These are phyloP conservation scores for Pseudopithomyces maydicus DNA, from an alignment of 2,329 filamentous ascomycete genomes.

Conservation along the genomic window DNA sequence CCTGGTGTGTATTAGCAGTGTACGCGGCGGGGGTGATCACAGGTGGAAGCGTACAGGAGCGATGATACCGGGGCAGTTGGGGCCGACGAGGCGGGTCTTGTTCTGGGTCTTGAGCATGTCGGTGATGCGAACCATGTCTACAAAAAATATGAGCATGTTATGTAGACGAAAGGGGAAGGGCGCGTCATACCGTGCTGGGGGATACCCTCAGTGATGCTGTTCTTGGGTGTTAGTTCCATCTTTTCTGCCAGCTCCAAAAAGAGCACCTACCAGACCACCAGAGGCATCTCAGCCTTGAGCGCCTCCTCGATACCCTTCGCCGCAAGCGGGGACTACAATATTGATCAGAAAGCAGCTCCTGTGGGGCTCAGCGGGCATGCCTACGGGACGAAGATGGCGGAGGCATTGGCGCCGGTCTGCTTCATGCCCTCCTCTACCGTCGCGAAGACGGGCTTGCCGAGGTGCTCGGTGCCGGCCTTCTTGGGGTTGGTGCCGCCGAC, in stretches of 20 bases:
- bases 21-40: neutral
- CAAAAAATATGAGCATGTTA: slow-evolving; percentile 21
- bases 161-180: neutral
- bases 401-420: slow-evolving; percentile 87
- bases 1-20: slow-evolving; percentile 51
- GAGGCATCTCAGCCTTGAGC: slow-evolving; percentile 86
- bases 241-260: slow-evolving; percentile 17
- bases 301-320: slow-evolving; percentile 97
- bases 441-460: slow-evolving; percentile 90
- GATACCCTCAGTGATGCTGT: slow-evolving; percentile 90
- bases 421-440: slow-evolving; percentile 87
- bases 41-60: slow-evolving; percentile 60
- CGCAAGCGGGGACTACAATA: slow-evolving; percentile 78
- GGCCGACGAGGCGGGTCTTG: slow-evolving; percentile 95
- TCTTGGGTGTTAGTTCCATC: slow-evolving; percentile 37
- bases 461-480: slow-evolving; percentile 90
- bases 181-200: slow-evolving; percentile 85
- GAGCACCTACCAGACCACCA: slow-evolving; percentile 77
- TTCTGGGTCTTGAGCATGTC: slow-evolving; percentile 95
- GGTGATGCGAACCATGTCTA: slow-evolving; percentile 99
- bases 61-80: slow-evolving; percentile 98
- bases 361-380: slow-evolving; percentile 21
- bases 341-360: slow-evolving; percentile 31
- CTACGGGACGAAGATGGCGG: slow-evolving; percentile 95
- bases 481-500: slow-evolving; percentile 99